These are phyloP conservation scores for Paramecium biaurelia DNA, from an alignment of 73 alveolate genomes.

Conservation along the genomic window DNA sequence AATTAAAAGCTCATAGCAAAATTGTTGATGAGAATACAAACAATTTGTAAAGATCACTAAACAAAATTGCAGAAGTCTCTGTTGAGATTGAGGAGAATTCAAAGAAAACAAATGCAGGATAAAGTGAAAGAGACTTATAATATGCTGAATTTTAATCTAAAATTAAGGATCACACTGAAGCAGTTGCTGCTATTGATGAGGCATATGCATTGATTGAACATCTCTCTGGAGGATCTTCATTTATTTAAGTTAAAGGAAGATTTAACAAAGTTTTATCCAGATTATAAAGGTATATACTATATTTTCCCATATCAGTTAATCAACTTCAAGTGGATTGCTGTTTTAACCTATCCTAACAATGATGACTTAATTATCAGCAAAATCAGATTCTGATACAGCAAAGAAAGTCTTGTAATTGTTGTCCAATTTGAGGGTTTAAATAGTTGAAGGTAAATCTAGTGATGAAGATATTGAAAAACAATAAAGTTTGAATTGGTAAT, in stretches of 20 bases:
- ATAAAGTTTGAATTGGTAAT: constrained; percentile 3
- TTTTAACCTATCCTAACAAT: constrained; percentile 32
- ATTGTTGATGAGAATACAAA: constrained; percentile 33
- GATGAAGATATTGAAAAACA: constrained; percentile 38
- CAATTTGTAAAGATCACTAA: neutral
- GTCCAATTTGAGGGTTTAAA: constrained; percentile 30
- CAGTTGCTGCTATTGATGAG: constrained; percentile 42
- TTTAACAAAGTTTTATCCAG: neutral
- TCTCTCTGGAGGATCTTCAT: constrained; percentile 43
- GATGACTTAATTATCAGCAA: constrained; percentile 47
- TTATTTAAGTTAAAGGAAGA: constrained; percentile 40
- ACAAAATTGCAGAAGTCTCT: constrained; percentile 47
- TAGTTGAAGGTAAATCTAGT: constrained; percentile 22
- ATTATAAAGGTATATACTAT: neutral
- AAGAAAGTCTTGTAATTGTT: constrained; percentile 27
- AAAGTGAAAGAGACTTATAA: constrained; percentile 48
- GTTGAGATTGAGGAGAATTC: constrained; percentile 43
- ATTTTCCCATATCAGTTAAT: neutral
- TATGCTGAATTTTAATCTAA: constrained; percentile 45
- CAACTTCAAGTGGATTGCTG: neutral
- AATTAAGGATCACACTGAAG: constrained; percentile 47
- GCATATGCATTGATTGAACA: constrained; percentile 49
- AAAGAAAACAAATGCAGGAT: constrained; percentile 50
- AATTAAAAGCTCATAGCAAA: constrained; percentile 41
- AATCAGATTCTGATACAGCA: constrained; percentile 11